Evolutionary conservation across 129 eudicot genomes (phyloP).

Genomic region (Flaveria linearis): DNA sequence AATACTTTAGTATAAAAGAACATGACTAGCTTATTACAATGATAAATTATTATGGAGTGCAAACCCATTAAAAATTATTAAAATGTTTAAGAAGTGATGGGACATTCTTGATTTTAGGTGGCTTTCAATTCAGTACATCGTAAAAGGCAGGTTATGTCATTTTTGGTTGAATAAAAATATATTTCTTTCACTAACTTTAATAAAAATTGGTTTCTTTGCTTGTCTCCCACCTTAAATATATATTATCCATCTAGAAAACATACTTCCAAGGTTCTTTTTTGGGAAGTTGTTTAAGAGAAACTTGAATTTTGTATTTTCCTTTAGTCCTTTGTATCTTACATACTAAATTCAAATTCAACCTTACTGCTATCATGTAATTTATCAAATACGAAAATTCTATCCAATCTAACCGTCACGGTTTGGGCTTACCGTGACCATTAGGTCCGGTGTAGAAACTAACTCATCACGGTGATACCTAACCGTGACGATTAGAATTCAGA

Average conservation of each 20-base stretch:
- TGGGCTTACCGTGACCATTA: too few relatives aligned
- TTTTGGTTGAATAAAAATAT: conserved; percentile 11
- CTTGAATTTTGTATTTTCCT: neutral
- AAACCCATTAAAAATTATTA: neutral
- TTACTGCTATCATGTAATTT: too few relatives aligned
- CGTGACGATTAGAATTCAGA: too few relatives aligned
- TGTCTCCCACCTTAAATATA: conserved; percentile 27
- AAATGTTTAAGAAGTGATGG: too few relatives aligned
- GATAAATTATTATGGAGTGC: neutral
- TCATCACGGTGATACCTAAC: too few relatives aligned
- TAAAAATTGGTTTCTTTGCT: conserved; percentile 27
- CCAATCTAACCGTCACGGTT: too few relatives aligned
- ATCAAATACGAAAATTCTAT: too few relatives aligned
- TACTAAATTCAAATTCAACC: neutral
- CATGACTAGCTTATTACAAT: neutral
- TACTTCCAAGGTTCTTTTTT: neutral
- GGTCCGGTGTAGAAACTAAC: too few relatives aligned
- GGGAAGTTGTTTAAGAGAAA: neutral
- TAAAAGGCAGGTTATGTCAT: neutral
- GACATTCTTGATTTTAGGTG: conserved; percentile 9
- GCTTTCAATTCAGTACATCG: conserved; percentile 3
- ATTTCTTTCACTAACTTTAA: conserved; percentile 9
- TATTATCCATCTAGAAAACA: conserved; percentile 5
- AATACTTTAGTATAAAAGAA: neutral
- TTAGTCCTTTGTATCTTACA: neutral